Conservation (phyloP, 2,329 filamentous ascomycete genomes). For the Fusarium succisae region DNA sequence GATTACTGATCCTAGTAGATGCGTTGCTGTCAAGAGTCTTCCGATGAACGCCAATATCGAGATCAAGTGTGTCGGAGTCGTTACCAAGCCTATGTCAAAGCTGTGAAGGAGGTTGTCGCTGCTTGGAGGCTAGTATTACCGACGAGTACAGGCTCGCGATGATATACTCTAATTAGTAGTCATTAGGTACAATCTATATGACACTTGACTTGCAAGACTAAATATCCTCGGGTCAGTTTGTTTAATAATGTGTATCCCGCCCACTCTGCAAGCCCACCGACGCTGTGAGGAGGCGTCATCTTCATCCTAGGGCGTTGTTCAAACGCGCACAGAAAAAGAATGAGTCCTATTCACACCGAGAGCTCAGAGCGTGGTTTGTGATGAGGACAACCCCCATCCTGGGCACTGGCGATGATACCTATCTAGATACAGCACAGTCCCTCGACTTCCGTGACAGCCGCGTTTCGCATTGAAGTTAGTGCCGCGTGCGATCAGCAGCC, state of each 20-base stretch:
- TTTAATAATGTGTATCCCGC: rapidly evolving
- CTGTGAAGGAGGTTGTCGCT: background rate
- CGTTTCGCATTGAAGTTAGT: background rate
- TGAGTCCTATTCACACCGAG: rapidly evolving
- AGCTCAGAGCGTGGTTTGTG: background rate
- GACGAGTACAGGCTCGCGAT: rapidly evolving
- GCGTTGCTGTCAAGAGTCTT: slow-evolving; percentile 45
- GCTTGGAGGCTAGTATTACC: rapidly evolving
- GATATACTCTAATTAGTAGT: rapidly evolving
- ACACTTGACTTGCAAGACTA: background rate
- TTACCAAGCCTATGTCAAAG: slow-evolving; percentile 34
- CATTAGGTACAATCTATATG: background rate
- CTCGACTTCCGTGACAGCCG: background rate
- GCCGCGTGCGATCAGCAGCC: rapidly evolving
- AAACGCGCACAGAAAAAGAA: rapidly evolving
- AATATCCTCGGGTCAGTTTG: rapidly evolving
- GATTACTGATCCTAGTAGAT: slow-evolving; percentile 30
- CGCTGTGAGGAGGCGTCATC: rapidly evolving
- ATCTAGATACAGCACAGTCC: background rate
- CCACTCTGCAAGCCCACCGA: rapidly evolving
- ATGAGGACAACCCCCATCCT: rapidly evolving
- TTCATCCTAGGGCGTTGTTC: background rate
- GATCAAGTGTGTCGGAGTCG: slow-evolving; percentile 43
- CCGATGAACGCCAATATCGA: slow-evolving; percentile 44
- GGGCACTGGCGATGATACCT: rapidly evolving